Base-by-base conservation (phyloP, 1,139 yeast species). In the Candida pseudoviswanathii region DNA sequence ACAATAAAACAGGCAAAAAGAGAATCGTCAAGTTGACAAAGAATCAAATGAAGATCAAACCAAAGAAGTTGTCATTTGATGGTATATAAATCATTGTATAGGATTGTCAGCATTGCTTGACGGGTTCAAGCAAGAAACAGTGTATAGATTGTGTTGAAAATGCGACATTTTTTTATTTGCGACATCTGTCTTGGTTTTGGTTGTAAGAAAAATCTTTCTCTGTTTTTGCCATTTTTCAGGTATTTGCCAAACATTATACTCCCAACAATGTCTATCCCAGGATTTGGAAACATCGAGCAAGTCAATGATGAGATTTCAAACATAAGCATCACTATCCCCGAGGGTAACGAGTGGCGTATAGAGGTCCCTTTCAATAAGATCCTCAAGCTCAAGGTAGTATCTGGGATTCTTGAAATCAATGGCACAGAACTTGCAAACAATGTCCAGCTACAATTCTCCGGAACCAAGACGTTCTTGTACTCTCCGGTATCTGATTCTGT, bases 371-470 rank as follows among this genome's bases (percentile, higher is more conserved):
- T 78, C 53, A 84, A 79, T 45, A 72, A 83, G 5, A 74, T 75
- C 34, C 62, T 91, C 44, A 75, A 75, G n/a, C 62, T 90, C 33
- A 83, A 77, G 55, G 77, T 87, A 33, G 54, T 69, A 3, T 70
- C 74, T 5, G 99, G 99, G 1, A 77, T 85, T 1, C 97, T 89
- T 2, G 99, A 94, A 67, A 79, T 92, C 21, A 90, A 88, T 68
- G 99, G 99, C 25, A 90, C 97, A 2, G 99, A 94, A 63, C 77
- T 94, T 32, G 89, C 97, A 2, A 71, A 77, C 33, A 90, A 88
- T 52, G 77, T 80, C 0, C 88, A 84, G 25, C 78, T 88, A 58
- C 77, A 48, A 78, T 85, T 71, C 62, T 75, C 62, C 78, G 94
- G 71, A 26, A 79, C 52, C 62, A 85, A 67, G 78, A 84, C 63